Evolutionary conservation across 2,329 filamentous ascomycete species (phyloP).

Genomic region (Fusarium pseudograminearum): DNA sequence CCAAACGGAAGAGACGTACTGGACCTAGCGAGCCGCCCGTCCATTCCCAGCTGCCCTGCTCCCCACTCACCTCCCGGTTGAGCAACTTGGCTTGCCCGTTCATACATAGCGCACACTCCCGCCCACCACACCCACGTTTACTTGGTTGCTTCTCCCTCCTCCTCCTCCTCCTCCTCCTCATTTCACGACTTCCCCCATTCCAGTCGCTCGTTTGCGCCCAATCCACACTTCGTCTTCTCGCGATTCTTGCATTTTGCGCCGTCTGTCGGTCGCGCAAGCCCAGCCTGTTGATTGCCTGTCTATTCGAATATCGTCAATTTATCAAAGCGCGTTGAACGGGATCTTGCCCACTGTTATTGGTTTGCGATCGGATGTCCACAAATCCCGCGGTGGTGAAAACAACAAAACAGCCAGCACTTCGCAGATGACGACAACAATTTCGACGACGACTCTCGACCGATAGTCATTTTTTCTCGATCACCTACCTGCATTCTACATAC

Average conservation of each 20-base stretch:
- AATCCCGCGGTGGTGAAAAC: constrained; percentile 30
- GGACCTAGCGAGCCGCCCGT: constrained; percentile 13
- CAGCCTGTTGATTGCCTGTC: constrained; percentile 28
- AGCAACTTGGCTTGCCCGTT: constrained; percentile 26
- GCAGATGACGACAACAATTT: constrained; percentile 22
- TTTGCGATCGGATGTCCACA: constrained; percentile 37
- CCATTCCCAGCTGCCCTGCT: constrained; percentile 33
- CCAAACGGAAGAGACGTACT: constrained; percentile 25
- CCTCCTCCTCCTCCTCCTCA: constrained; percentile 43
- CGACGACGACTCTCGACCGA: constrained; percentile 16
- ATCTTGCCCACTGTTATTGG: constrained; percentile 22
- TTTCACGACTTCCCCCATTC: constrained; percentile 50
- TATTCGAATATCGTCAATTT: constrained; percentile 30
- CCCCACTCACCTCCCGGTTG: constrained; percentile 29
- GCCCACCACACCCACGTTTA: constrained; percentile 44
- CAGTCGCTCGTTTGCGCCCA: constrained; percentile 52
- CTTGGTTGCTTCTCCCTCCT: constrained; percentile 43
- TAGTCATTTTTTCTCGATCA: constrained; percentile 26
- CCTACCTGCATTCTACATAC: constrained; percentile 5
- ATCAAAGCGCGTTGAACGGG: constrained; percentile 38
- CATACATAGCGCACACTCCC: constrained; percentile 47
- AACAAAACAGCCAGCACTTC: constrained; percentile 22
- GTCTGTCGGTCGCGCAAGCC: constrained; percentile 37
- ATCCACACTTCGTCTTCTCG: constrained; percentile 40
- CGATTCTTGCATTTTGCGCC: constrained; percentile 38